Base-by-base conservation (phyloP, 225 moss, liverwort and hornwort genomes). In the Climacium dendroides region DNA sequence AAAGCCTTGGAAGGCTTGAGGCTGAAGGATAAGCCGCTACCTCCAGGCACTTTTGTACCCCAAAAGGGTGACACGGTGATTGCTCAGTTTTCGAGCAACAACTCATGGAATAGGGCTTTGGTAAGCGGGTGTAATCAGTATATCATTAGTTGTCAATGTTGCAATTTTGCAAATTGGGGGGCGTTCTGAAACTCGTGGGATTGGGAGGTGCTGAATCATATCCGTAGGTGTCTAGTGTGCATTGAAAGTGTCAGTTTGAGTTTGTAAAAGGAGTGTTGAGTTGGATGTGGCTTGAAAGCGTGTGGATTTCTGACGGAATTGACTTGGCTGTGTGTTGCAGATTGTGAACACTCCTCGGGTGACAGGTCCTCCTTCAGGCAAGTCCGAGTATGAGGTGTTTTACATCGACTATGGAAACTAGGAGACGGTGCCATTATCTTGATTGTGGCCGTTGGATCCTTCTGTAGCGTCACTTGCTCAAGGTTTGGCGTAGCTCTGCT, bases 371-470 rank as follows among this genome's bases (percentile, higher is more conserved):
- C 82, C 85, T 22, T 78, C 95, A 29, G 96, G 94, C 48, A 95
- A 95, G 52, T 90, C 95, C 26, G 95, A 95, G 86, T 97, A 93
- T 77, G 97, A 96, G 83, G 94, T 99, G 73, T 99, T 99, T 86
- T 99, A 97, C 85, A 92, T 95, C 5, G 99, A 99, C 90, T 99
- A 95, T 54, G 99, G 99, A 59, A 99, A 99, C 78, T 94, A 99
- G 92, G 99, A 99, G 87, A 85, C 11, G 9, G 92, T 94, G 54
- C 92, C 95, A 15, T 80, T 97, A 55, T 99, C 99, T 57, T 91
- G 92, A 55, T 82, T 99, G 87, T 94, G 97, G 45, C 99, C 99
- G 47, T 81, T 95, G 63, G 97, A 97, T 81, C 85, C 91, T 13
- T 87, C 94, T 2, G 93, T 99, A 13, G 86, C 95, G 32, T 19